Base-by-base conservation (phyloP, 805 yeast species). In the Saccharomyces jurei region DNA sequence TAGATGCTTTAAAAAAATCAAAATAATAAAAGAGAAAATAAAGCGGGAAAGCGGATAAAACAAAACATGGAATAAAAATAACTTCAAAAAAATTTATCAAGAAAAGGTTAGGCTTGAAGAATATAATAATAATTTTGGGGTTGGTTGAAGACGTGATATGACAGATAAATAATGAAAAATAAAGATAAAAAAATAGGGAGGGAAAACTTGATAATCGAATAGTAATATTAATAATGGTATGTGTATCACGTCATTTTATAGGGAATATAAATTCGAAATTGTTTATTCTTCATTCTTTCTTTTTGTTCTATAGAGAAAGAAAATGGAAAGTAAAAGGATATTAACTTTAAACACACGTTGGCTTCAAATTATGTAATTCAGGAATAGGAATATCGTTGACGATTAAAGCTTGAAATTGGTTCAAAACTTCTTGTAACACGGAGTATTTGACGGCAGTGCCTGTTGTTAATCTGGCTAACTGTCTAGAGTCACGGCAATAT, bases 401-500 rank as follows among this genome's bases (percentile, higher is more conserved):
- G 55, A 75, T 73, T 52, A 70, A 67, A 56, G 62, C 62, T 61
- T 63, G 72, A 61, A 74, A 72, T 63, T 67, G 71, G 66, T 63
- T 68, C 64, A 69, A 68, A 55, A 62, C 73, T 59, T 64, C 74
- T 63, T 59, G 78, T 60, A 68, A 66, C 60, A 63, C 75, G 47
- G 71, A 69, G 61, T 75, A 77, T 57, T 75, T 71, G 31, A 74
- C 72, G 46, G 77, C 72, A 32, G 78, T 80, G 52, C 76, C 76
- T 46, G 75, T 69, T 31, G 78, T 71, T 54, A 76, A 69, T 56
- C 75, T 74, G 52, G 77, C 75, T 58, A 76, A 72, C 57, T 77
- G 79, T 51, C 77, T 75, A 41, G 78, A 67, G 47, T 77, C 76
- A 58, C 77, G 76, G 57, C 80, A 77, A 58, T 70, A 78, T 13